Base-by-base conservation (phyloP, 345 rosid genomes). In the Cochlearia excelsa region DNA sequence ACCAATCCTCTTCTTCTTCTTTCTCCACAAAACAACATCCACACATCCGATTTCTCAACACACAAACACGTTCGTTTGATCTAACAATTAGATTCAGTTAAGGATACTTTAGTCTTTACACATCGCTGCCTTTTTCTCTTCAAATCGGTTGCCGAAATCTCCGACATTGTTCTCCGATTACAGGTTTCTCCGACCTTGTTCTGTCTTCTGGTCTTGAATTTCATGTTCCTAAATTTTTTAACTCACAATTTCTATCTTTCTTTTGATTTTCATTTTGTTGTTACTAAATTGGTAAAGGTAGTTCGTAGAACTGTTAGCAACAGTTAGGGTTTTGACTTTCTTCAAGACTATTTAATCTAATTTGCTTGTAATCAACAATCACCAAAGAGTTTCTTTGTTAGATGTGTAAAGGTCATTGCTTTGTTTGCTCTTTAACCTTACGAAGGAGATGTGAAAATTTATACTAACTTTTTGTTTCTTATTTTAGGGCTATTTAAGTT, bases 291-390 rank as follows among this genome's bases (percentile, higher is more conserved):
- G 30, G 39, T 38, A 10, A 6, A 16, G 46, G 3, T 31, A 34
- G 9, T 68, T 61, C 61, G 5, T n/a, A 0, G 2, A 6, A 46
- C 41, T 6, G 9, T 48, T 55, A 47, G 37, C 48, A 49, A 27
- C 64, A 9, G 35, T 70, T 64, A 70, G 75, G 75, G 3, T 70
- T 70, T 70, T 64, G 60, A 64, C 66, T 51, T 33, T 41, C 49
- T 26, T 4, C 1, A 44, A 42, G 23, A 16, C 8, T 43, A 7
- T 33, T 49, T 7, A 3, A 16, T 58, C 27, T 51, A 29, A 41
- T 35, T 51, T 46, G 16, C 5, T 40, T 45, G 3, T 5, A 69
- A 31, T 60, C 46, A 6, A 39, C 39, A 30, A 41, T 44, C 41
- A 27, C 48, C 53, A 51, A 9, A 44, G 27, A 27, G 42, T 39